Percentiles rank a stretch among this genome's conserved stretches.
Evolutionary conservation across 495 filamentous ascomycete genomes (phyloP).

Genomic region (Corynascus novoguineensis): DNA sequence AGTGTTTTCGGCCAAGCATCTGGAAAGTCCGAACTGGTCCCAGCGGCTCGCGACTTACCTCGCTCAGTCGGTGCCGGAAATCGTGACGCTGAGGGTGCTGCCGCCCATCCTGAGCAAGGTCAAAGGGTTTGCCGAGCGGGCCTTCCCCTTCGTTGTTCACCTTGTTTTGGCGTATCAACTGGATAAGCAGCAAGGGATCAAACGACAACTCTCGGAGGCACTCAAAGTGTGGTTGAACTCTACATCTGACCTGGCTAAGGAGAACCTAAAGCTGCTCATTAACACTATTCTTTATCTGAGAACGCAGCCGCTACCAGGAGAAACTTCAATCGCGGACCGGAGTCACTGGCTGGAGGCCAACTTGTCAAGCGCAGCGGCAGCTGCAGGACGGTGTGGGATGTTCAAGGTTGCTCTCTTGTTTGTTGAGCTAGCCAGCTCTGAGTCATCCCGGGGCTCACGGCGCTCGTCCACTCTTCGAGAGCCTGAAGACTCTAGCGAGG

Average conservation of each 20-base stretch:
- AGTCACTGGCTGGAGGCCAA: slow-evolving; percentile 82
- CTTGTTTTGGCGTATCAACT: slow-evolving; percentile 56
- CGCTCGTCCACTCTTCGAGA: slow-evolving; percentile 59
- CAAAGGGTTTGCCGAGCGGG: slow-evolving; percentile 59
- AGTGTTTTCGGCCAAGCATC: slow-evolving; percentile 30
- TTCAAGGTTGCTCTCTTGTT: slow-evolving; percentile 81
- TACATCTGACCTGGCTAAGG: slow-evolving; percentile 36
- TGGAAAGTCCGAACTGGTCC: slow-evolving; percentile 53
- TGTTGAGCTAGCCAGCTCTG: slow-evolving; percentile 63
- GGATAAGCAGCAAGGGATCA: slow-evolving; percentile 45
- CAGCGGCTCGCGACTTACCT: slow-evolving; percentile 57
- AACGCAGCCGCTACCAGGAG: slow-evolving; percentile 67
- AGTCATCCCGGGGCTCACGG: slow-evolving; percentile 51
- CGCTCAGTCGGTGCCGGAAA: slow-evolving; percentile 52
- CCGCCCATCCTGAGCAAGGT: slow-evolving; percentile 55
- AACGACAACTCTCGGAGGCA: slow-evolving; percentile 45
- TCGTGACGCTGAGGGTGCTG: slow-evolving; percentile 62
- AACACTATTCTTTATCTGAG: slow-evolving; percentile 83
- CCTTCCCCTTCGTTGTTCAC: slow-evolving; percentile 78
- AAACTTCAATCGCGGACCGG: slow-evolving; percentile 71
- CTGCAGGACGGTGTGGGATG: slow-evolving; percentile 78
- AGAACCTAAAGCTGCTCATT: slow-evolving; percentile 57
- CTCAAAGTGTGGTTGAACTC: slow-evolving; percentile 46
- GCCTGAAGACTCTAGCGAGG: slow-evolving; percentile 50
- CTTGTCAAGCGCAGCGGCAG: slow-evolving; percentile 62